Conservation (phyloP, 352 stramenopile species). For the Phytophthora podocarpi region DNA sequence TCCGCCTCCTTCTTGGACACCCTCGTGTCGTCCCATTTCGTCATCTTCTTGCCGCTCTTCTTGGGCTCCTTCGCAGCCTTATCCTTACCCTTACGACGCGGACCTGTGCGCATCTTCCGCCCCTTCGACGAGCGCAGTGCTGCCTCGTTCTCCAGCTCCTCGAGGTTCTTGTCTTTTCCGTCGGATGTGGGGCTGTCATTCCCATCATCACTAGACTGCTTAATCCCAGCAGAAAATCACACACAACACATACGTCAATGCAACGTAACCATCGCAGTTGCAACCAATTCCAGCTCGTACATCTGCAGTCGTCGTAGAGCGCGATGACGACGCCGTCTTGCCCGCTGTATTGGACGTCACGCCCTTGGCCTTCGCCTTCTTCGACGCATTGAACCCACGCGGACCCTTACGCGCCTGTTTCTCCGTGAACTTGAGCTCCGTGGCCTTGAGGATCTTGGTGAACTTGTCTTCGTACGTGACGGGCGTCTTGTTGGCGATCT, state of each 20-base stretch:
- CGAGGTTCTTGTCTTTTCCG: constrained; percentile 56
- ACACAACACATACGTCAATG: constrained; percentile 7
- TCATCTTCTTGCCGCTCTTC: constrained; percentile 86
- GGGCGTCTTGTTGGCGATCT: constrained; percentile 75
- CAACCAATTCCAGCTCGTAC: constrained; percentile 20
- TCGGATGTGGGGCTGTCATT: constrained; percentile 55
- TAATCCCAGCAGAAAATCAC: not conserved
- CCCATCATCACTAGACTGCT: constrained; percentile 71
- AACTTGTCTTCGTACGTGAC: constrained; percentile 86
- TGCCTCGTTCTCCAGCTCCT: constrained; percentile 61
- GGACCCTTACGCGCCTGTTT: constrained; percentile 68
- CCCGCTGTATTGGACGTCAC: constrained; percentile 47
- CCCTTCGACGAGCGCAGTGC: constrained; percentile 44
- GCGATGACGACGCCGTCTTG: constrained; percentile 50
- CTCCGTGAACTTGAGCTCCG: constrained; percentile 68
- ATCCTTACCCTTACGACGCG: constrained; percentile 65
- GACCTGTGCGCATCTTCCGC: constrained; percentile 71
- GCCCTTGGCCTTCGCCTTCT: constrained; percentile 72
- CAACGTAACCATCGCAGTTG: not conserved
- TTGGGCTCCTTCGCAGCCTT: constrained; percentile 48
- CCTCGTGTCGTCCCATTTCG: constrained; percentile 86
- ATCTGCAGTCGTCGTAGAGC: constrained; percentile 42
- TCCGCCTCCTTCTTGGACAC: constrained; percentile 84
- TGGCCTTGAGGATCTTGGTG: constrained; percentile 74
- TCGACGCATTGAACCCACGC: constrained; percentile 64